Conservation (phyloP, 176 grass and related monocot species). For the Bromus sterilis region DNA sequence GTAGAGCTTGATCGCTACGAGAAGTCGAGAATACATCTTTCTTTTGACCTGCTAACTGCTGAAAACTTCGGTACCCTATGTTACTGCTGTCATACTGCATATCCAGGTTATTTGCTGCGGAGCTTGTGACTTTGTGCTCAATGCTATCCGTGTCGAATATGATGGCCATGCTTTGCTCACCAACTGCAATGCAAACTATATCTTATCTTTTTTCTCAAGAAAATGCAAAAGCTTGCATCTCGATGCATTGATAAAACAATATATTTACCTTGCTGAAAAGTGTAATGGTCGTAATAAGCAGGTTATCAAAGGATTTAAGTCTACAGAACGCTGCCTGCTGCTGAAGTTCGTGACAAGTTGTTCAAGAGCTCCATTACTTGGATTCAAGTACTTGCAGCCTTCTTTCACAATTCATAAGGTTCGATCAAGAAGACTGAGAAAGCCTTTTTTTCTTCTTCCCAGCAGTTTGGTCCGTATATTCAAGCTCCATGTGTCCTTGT, state of each 20-base stretch:
- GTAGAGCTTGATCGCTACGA: background rate
- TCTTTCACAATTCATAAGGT: conserved; percentile 97
- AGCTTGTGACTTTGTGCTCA: background rate
- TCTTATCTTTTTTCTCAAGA: too few relatives aligned
- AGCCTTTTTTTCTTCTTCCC: background rate
- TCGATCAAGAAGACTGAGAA: conserved; percentile 5
- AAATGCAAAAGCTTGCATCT: too few relatives aligned
- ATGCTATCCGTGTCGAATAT: background rate
- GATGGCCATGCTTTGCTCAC: background rate
- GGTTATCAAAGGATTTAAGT: conserved; percentile 80
- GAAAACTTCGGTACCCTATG: background rate
- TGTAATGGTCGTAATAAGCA: conserved; percentile 15
- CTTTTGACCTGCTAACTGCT: background rate
- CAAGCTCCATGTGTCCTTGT: background rate
- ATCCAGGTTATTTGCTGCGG: background rate
- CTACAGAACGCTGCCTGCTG: conserved; percentile 78
- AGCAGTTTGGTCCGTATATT: background rate
- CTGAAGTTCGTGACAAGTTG: conserved; percentile 96
- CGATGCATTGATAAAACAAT: too few relatives aligned
- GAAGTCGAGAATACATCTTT: background rate
- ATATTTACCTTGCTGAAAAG: background rate
- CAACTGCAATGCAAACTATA: background rate
- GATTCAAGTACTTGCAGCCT: conserved; percentile 91
- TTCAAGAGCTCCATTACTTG: conserved; percentile 89
- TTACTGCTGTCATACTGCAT: background rate